Conservation (phyloP, 23 red algal species). For the Gracilaria caudata region DNA sequence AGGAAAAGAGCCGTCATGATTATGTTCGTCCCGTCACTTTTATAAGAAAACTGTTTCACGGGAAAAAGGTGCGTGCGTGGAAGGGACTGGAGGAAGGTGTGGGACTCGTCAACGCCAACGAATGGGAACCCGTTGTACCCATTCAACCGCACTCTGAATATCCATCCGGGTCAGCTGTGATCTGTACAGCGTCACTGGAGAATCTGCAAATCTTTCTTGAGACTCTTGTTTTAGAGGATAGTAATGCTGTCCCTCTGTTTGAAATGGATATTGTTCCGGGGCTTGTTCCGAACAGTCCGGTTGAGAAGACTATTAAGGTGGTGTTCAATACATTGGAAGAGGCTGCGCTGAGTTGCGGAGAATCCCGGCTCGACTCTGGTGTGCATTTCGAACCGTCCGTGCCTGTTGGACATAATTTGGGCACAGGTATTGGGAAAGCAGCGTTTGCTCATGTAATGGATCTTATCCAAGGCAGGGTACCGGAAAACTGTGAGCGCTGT, state of each 20-base stretch:
- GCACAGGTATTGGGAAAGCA: conserved; percentile 38
- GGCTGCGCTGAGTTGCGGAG: conserved; percentile 49
- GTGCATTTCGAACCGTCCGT: conserved; percentile 62
- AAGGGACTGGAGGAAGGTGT: conserved; percentile 27
- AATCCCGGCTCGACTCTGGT: conserved; percentile 39
- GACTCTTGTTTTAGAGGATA: conserved; percentile 18
- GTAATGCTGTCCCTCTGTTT: conserved; percentile 25
- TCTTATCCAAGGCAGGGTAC: conserved; percentile 41
- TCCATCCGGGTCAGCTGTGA: conserved; percentile 47
- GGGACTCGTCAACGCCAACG: conserved; percentile 30
- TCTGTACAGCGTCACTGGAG: conserved; percentile 43
- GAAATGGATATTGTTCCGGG: conserved; percentile 18
- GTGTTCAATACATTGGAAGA: conserved; percentile 40
- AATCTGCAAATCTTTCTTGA: conserved; percentile 20
- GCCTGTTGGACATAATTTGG: conserved; percentile 36
- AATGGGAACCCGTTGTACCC: conserved; percentile 56
- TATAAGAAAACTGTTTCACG: conserved; percentile 21
- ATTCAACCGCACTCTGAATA: conserved; percentile 62
- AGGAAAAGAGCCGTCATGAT: conserved; percentile 59
- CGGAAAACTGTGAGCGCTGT: conserved; percentile 46
- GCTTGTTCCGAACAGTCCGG: conserved; percentile 21
- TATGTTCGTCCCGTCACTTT: conserved; percentile 43
- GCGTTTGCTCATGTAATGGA: conserved; percentile 45
- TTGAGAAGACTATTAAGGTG: conserved; percentile 27
- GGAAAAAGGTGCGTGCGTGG: conserved; percentile 20